Conservation (phyloP, 345 rosid genomes). For the Hevea brasiliensis region DNA sequence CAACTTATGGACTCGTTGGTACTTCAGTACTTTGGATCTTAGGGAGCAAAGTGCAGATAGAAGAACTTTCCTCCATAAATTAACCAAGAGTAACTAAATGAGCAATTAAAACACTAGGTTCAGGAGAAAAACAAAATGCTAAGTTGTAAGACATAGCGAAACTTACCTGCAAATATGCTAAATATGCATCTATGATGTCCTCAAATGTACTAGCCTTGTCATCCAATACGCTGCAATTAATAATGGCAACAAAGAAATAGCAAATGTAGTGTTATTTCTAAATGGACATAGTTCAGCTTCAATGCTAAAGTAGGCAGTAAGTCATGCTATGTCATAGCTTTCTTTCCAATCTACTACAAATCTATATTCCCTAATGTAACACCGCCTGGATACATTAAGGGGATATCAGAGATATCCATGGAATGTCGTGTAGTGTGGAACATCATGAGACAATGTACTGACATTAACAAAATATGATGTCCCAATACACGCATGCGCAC, state of each 20-base stretch:
- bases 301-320: neutral
- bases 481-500: constrained; percentile 4
- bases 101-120: too few relatives aligned
- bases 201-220: constrained; percentile 69
- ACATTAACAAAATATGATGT: neutral
- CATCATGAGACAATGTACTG: neutral
- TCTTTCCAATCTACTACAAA: neutral
- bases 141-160: neutral
- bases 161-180: constrained; percentile 81
- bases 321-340: neutral
- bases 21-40: neutral
- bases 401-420: constrained; percentile 5
- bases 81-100: too few relatives aligned
- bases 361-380: neutral
- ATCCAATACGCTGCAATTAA: constrained; percentile 58
- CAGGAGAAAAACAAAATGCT: constrained; percentile 9
- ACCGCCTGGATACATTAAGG: neutral
- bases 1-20: neutral
- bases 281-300: constrained; percentile 7
- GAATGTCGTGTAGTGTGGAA: neutral
- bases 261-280: neutral
- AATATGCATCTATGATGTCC: constrained; percentile 87
- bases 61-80: too few relatives aligned
- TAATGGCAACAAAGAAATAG: constrained; percentile 4
- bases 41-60: neutral